Evolutionary conservation across 2,329 filamentous ascomycete genomes (phyloP).

Genomic region (Aspergillus eucalypticola): DNA sequence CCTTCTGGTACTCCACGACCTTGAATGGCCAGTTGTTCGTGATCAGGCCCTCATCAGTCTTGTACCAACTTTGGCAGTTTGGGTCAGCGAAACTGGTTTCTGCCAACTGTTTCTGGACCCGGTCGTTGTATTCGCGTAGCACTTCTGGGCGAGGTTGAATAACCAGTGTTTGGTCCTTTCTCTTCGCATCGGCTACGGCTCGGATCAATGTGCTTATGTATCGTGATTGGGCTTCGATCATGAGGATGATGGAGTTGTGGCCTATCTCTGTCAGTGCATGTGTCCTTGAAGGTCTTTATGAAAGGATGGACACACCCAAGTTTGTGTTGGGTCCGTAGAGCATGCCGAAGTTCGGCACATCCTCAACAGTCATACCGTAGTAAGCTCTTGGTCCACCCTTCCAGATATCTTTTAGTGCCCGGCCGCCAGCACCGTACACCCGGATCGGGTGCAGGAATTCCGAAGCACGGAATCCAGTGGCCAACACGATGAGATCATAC

Average conservation of each 20-base stretch:
- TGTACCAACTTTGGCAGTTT: constrained; percentile 59
- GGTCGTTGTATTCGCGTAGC: constrained; percentile 48
- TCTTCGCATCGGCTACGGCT: constrained; percentile 50
- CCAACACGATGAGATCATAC: constrained; percentile 59
- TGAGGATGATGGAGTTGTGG: constrained; percentile 61
- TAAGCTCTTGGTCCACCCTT: constrained; percentile 53
- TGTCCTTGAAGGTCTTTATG: too few relatives aligned
- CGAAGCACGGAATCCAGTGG: constrained; percentile 60
- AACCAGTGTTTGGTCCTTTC: constrained; percentile 42
- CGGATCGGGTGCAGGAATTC: constrained; percentile 62
- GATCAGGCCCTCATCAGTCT: constrained; percentile 54
- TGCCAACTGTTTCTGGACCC: constrained; percentile 48
- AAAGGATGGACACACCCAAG: constrained; percentile 29
- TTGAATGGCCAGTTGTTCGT: constrained; percentile 60
- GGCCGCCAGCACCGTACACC: constrained; percentile 49
- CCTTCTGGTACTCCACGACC: constrained; percentile 58
- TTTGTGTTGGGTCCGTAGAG: constrained; percentile 62
- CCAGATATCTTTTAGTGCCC: constrained; percentile 55
- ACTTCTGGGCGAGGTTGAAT: constrained; percentile 47
- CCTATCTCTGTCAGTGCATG: constrained; percentile 30
- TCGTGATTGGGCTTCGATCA: constrained; percentile 60
- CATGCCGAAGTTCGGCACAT: constrained; percentile 58
- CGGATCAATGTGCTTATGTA: constrained; percentile 56
- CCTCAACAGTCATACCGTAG: constrained; percentile 54
- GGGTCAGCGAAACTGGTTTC: constrained; percentile 55